Evolutionary conservation across 768 basidiomycete genomes (phyloP).

Genomic region (Lactarius hengduanensis): DNA sequence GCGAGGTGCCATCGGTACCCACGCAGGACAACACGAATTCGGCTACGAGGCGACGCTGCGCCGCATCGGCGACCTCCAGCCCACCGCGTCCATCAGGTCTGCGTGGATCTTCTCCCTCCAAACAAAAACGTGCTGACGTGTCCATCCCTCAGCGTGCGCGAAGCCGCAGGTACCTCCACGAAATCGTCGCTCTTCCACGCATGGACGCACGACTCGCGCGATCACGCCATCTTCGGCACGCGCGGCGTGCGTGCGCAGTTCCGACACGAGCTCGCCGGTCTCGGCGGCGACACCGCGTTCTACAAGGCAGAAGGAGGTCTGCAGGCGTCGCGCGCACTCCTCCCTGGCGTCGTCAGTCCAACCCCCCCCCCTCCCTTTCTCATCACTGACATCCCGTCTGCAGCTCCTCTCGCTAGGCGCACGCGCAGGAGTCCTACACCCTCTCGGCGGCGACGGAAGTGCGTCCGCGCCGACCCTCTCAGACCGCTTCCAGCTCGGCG

Average conservation of each 20-base stretch:
- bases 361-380: neutral
- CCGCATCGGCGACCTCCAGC: constrained; percentile 66
- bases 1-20: constrained; percentile 16
- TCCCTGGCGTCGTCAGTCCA: constrained; percentile 56
- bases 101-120: constrained; percentile 20
- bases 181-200: constrained; percentile 86
- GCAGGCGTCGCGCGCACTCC: constrained; percentile 58
- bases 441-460: constrained; percentile 38
- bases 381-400: neutral
- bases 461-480: constrained; percentile 56
- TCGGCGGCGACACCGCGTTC: constrained; percentile 78
- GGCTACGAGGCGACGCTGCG: constrained; percentile 82
- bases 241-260: constrained; percentile 62
- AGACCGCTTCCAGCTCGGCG: constrained; percentile 92
- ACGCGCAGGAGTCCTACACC: constrained; percentile 67
- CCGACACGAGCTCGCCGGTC: constrained; percentile 69
- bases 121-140: neutral
- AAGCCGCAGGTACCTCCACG: constrained; percentile 72
- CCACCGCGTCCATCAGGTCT: constrained; percentile 81
- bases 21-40: constrained; percentile 63
- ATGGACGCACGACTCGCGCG: constrained; percentile 71
- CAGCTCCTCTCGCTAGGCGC: constrained; percentile 77
- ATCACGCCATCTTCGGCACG: constrained; percentile 63
- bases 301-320: constrained; percentile 70
- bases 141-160: constrained; percentile 60